These are phyloP conservation scores for Sporopachydermia lactativora DNA, from an alignment of 805 yeast species.

Conservation along the genomic window DNA sequence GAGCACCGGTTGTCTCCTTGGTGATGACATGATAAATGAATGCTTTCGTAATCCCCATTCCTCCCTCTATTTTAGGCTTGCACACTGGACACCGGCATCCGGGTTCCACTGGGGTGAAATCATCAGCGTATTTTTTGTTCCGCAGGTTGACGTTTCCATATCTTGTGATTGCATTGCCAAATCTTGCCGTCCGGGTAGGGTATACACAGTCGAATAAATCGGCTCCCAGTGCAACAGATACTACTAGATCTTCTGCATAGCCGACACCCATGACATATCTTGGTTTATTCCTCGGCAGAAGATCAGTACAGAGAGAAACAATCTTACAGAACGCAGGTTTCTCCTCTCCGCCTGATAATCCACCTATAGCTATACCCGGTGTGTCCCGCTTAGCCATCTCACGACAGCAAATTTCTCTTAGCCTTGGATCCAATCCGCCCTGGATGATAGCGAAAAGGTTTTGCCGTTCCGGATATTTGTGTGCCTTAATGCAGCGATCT, in stretches of 20 bases:
- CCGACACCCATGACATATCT: slow-evolving; percentile 34
- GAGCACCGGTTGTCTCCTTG: slow-evolving; percentile 30
- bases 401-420: slow-evolving; percentile 24
- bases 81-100: slow-evolving; percentile 29
- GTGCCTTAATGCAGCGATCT: slow-evolving; percentile 28
- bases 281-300: slow-evolving; percentile 27
- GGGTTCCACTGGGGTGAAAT: slow-evolving; percentile 22
- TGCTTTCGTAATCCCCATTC: slow-evolving; percentile 25
- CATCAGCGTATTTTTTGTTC: slow-evolving; percentile 21
- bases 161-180: slow-evolving; percentile 29
- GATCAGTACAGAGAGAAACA: slow-evolving; percentile 25
- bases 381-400: slow-evolving; percentile 30
- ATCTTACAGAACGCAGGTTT: slow-evolving; percentile 25
- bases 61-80: slow-evolving; percentile 17
- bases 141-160: slow-evolving; percentile 23
- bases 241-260: slow-evolving; percentile 31
- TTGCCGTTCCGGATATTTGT: slow-evolving; percentile 27
- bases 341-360: slow-evolving; percentile 32
- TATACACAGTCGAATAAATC: slow-evolving; percentile 32
- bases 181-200: slow-evolving; percentile 29
- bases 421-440: slow-evolving; percentile 28
- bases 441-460: slow-evolving; percentile 30
- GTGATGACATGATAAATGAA: slow-evolving; percentile 22
- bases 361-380: slow-evolving; percentile 33
- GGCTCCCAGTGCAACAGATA: slow-evolving; percentile 31